Percentiles rank a stretch among this genome's conserved stretches.
Evolutionary conservation across 139 green algal genomes (phyloP).

Genomic region (Volvox reticuliferus): DNA sequence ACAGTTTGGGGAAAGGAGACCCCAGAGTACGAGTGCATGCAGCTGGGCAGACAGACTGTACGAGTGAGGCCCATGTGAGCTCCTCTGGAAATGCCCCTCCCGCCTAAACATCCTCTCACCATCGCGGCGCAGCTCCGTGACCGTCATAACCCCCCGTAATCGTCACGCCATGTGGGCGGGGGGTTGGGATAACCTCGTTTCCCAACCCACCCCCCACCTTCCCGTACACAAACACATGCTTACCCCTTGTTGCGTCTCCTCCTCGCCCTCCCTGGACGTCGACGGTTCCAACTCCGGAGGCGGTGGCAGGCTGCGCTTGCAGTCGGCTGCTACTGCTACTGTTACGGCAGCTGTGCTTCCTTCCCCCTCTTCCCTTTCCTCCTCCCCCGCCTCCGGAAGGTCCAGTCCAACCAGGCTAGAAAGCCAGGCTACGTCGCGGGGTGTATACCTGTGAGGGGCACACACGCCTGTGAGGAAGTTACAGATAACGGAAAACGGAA

Average conservation of each 20-base stretch:
- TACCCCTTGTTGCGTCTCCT: not conserved
- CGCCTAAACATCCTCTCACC: too few relatives aligned
- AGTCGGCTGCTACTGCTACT: not conserved
- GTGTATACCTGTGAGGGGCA: not conserved
- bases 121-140: too few relatives aligned
- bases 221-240: too few relatives aligned
- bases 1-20: too few relatives aligned
- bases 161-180: too few relatives aligned
- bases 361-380: not conserved
- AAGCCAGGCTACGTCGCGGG: constrained; percentile 16
- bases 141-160: too few relatives aligned
- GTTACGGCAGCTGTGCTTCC: not conserved
- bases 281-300: not conserved
- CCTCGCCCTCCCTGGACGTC: not conserved
- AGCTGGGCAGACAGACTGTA: too few relatives aligned
- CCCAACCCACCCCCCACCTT: too few relatives aligned
- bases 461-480: not conserved
- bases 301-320: not conserved
- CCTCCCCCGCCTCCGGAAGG: not conserved
- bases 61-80: too few relatives aligned
- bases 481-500: not conserved
- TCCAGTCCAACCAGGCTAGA: not conserved
- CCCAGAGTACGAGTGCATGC: too few relatives aligned
- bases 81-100: too few relatives aligned
- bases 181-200: too few relatives aligned